phyloP scores from a whole-genome alignment of 768 basidiomycete genomes.

The Leucocoprinus birnbaumii region DNA sequence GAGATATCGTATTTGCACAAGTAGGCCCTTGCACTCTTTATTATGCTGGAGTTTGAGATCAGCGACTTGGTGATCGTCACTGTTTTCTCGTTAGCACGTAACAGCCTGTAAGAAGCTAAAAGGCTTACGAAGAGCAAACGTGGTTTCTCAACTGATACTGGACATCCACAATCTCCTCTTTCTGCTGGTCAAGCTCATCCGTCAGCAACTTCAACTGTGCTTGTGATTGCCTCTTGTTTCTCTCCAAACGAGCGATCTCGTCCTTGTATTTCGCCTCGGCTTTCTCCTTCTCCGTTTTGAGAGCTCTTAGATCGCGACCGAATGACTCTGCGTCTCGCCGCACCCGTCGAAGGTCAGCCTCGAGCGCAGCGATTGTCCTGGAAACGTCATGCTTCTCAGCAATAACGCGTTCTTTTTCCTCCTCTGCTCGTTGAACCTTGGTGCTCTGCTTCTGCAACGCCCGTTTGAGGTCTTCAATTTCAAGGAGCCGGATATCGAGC shows the following conservation, averaged over 20 bases:
- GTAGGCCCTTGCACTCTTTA: conserved; percentile 85
- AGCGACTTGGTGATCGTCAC: conserved; percentile 52
- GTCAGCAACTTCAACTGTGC: conserved; percentile 63
- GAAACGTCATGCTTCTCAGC: conserved; percentile 66
- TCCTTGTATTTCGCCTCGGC: conserved; percentile 52
- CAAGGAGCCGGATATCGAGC: conserved; percentile 65
- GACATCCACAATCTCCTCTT: conserved; percentile 42
- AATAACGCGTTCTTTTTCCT: conserved; percentile 59
- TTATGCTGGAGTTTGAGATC: conserved; percentile 67
- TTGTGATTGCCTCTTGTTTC: conserved; percentile 64
- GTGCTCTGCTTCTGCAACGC: conserved; percentile 59
- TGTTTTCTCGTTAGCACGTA: conserved; percentile 18
- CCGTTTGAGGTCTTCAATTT: conserved; percentile 75
- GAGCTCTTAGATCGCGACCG: conserved; percentile 69
- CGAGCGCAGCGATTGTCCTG: conserved; percentile 61
- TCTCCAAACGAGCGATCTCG: conserved; percentile 54
- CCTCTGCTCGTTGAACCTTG: conserved; percentile 60
- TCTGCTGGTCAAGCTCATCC: conserved; percentile 61
- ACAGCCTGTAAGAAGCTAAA: neutral
- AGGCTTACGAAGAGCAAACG: conserved; percentile 55
- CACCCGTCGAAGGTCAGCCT: conserved; percentile 74
- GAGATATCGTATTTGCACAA: conserved; percentile 88
- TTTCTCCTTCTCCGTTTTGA: conserved; percentile 67
- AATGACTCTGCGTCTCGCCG: conserved; percentile 74
- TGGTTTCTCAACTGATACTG: conserved; percentile 51